These are phyloP conservation scores for Colletotrichum cuscutae DNA, from an alignment of 2,329 filamentous ascomycete species.

Conservation along the genomic window DNA sequence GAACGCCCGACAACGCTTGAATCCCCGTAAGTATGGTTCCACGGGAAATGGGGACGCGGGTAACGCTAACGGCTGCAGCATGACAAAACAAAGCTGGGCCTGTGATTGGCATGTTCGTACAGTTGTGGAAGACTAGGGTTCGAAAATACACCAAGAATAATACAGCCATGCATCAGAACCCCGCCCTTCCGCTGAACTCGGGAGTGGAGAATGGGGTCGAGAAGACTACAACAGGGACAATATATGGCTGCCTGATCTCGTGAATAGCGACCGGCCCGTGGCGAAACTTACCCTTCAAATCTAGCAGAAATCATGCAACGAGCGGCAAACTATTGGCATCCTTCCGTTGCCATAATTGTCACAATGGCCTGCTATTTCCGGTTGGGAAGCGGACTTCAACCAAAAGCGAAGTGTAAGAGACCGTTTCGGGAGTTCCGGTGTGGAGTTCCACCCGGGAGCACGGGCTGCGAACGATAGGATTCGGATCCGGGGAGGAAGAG, in stretches of 20 bases:
- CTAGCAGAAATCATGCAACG: not conserved
- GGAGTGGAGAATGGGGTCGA: not conserved
- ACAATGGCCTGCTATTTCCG: slow-evolving; percentile 4
- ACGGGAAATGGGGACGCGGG: slow-evolving; percentile 14
- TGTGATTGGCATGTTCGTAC: slow-evolving; percentile 24
- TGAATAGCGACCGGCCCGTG: not conserved
- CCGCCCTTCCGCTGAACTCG: not conserved
- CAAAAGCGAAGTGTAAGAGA: not conserved
- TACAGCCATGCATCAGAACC: not conserved
- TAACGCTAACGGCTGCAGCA: slow-evolving; percentile 21
- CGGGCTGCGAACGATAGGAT: slow-evolving; percentile 10
- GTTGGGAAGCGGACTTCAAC: not conserved
- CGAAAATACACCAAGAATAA: not conserved
- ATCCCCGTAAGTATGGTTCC: not conserved
- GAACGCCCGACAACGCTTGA: not conserved
- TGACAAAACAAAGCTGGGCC: slow-evolving; percentile 10
- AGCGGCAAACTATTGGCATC: not conserved
- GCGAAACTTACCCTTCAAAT: not conserved
- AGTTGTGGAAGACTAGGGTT: not conserved
- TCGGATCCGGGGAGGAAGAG: slow-evolving; percentile 18
- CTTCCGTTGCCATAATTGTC: not conserved
- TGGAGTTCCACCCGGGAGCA: slow-evolving; percentile 28
- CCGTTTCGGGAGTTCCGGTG: not conserved
- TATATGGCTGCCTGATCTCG: slow-evolving; percentile 14
- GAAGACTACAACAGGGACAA: slow-evolving; percentile 4